phyloP scores from a whole-genome alignment of 495 filamentous ascomycete genomes.

The Thermochaetoides thermophila region DNA sequence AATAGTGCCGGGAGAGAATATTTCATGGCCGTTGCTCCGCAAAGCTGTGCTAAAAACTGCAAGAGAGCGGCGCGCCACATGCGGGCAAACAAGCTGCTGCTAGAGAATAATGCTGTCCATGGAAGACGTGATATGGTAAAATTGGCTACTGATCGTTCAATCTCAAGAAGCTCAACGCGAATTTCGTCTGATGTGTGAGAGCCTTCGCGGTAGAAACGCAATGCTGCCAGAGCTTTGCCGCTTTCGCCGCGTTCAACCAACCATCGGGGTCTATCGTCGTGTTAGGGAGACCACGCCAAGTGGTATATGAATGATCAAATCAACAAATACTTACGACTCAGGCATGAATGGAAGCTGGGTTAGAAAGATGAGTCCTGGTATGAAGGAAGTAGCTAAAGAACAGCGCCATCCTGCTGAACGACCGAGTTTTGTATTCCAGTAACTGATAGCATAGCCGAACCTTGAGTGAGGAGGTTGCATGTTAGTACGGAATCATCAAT shows the following conservation, averaged over 20 bases:
- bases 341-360: slow-evolving; percentile 32
- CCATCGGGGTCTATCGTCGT: slow-evolving; percentile 36
- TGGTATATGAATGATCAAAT: too few relatives aligned
- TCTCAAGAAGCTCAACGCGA: slow-evolving; percentile 21
- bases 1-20: slow-evolving; percentile 39
- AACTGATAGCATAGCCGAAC: slow-evolving; percentile 31
- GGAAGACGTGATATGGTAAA: slow-evolving; percentile 18
- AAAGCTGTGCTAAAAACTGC: slow-evolving; percentile 41
- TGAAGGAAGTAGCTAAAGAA: slow-evolving; percentile 28
- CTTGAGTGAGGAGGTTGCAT: too few relatives aligned
- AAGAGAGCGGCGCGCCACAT: slow-evolving; percentile 33
- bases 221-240: slow-evolving; percentile 21
- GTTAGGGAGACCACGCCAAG: too few relatives aligned
- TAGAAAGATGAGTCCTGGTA: slow-evolving; percentile 31
- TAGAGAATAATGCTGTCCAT: slow-evolving; percentile 26
- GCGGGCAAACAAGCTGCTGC: slow-evolving; percentile 24
- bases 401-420: slow-evolving; percentile 29
- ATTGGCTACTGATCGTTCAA: slow-evolving; percentile 21
- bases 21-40: slow-evolving; percentile 40
- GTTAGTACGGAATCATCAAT: too few relatives aligned
- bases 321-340: slow-evolving; percentile 34
- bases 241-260: slow-evolving; percentile 30
- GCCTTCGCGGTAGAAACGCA: slow-evolving; percentile 32
- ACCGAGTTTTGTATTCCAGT: slow-evolving; percentile 21
- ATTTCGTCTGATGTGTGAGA: slow-evolving; percentile 21